phyloP scores from a whole-genome alignment of 1,139 yeast genomes.

The Kluyveromyces marxianus region DNA sequence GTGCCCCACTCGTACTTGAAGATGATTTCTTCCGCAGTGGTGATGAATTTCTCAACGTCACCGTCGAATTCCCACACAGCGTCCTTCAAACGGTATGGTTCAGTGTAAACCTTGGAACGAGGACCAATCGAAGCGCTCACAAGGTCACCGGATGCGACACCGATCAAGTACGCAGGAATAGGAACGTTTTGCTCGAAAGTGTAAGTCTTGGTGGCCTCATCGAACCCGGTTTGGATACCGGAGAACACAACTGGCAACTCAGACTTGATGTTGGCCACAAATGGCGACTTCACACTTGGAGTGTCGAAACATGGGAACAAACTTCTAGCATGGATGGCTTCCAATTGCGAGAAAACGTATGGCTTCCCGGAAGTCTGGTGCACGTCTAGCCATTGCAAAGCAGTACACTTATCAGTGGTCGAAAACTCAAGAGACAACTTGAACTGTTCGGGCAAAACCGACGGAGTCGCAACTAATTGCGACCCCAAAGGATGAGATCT shows the following conservation, averaged over 20 bases:
- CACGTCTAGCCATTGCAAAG: constrained; percentile 75
- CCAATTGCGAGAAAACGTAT: constrained; percentile 79
- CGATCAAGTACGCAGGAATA: constrained; percentile 76
- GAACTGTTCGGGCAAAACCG: constrained; percentile 15
- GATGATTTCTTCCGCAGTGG: constrained; percentile 62
- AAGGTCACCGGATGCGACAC: constrained; percentile 81
- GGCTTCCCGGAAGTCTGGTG: constrained; percentile 79
- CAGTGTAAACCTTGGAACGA: constrained; percentile 74
- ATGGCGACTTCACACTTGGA: constrained; percentile 71
- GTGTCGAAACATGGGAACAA: constrained; percentile 89
- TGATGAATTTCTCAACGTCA: constrained; percentile 73
- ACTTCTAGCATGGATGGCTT: constrained; percentile 85
- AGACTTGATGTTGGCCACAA: constrained; percentile 53
- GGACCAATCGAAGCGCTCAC: constrained; percentile 71
- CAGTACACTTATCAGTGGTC: constrained; percentile 74
- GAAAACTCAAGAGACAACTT: constrained; percentile 43
- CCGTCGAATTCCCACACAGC: constrained; percentile 75
- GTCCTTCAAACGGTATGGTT: constrained; percentile 58
- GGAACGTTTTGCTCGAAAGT: constrained; percentile 69
- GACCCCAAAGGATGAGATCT: constrained; percentile 65
- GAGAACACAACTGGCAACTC: constrained; percentile 64
- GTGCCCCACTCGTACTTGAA: constrained; percentile 81
- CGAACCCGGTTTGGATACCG: constrained; percentile 37
- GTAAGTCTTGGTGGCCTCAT: constrained; percentile 29
- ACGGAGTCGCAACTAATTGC: constrained; percentile 39